These are phyloP conservation scores for Suillus plorans DNA, from an alignment of 768 basidiomycete species.

Conservation along the genomic window DNA sequence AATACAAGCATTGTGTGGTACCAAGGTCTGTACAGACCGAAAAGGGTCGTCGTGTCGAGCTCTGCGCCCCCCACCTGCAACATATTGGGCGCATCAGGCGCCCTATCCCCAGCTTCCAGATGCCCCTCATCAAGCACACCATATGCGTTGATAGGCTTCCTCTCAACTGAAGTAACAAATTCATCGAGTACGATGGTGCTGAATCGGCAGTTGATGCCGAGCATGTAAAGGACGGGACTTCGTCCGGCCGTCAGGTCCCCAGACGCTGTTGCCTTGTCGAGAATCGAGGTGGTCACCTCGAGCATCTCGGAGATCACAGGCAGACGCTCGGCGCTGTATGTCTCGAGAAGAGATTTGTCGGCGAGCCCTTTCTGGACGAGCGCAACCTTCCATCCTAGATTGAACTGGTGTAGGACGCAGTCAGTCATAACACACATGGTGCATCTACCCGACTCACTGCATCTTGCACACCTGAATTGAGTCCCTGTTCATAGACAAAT, in stretches of 20 bases:
- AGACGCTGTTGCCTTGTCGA: not conserved
- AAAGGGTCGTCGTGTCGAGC: slow-evolving; percentile 19
- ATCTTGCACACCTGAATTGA: slow-evolving; percentile 40
- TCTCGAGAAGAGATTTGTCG: slow-evolving; percentile 20
- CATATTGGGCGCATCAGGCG: slow-evolving; percentile 19
- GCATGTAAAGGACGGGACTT: slow-evolving; percentile 26
- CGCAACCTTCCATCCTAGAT: slow-evolving; percentile 28
- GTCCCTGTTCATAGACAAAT: slow-evolving; percentile 25
- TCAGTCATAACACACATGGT: not conserved
- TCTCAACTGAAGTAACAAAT: not conserved
- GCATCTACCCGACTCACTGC: slow-evolving; percentile 25
- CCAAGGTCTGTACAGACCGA: slow-evolving; percentile 26
- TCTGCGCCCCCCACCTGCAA: slow-evolving; percentile 9
- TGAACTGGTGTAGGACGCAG: slow-evolving; percentile 9
- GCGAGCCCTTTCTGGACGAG: slow-evolving; percentile 23
- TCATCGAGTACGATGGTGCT: slow-evolving; percentile 14
- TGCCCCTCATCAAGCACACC: slow-evolving; percentile 13
- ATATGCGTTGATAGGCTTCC: slow-evolving; percentile 5
- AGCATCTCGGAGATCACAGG: slow-evolving; percentile 31
- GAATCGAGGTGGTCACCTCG: slow-evolving; percentile 16
- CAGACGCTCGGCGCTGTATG: slow-evolving; percentile 28
- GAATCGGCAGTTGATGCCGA: slow-evolving; percentile 23
- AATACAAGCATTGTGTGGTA: slow-evolving; percentile 13
- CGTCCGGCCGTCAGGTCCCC: slow-evolving; percentile 11
- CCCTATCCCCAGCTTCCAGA: slow-evolving; percentile 12